A percentile compares a stretch with the other conserved stretches of the same genome.
phyloP scores from a whole-genome alignment of 495 filamentous ascomycete genomes.

The Penicillium arizonense region DNA sequence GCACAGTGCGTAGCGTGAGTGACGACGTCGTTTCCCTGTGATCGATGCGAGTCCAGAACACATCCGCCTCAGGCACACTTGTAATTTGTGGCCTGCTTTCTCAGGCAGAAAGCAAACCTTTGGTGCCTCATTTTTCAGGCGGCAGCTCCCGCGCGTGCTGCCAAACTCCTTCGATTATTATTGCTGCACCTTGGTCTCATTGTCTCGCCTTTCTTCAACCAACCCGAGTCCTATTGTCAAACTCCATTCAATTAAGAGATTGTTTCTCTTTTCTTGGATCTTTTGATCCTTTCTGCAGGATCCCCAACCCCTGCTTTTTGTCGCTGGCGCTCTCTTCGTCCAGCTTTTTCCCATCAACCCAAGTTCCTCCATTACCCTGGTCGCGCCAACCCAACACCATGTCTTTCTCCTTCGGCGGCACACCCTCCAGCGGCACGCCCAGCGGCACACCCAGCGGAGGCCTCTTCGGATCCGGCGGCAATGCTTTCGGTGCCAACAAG shows the following conservation, averaged over 20 bases:
- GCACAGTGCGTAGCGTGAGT: constrained; percentile 23
- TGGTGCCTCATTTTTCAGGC: constrained; percentile 7
- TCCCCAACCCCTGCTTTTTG: constrained; percentile 8
- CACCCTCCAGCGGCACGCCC: constrained; percentile 34
- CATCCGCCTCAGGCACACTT: constrained; percentile 28
- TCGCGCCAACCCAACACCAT: constrained; percentile 24
- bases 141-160: constrained; percentile 13
- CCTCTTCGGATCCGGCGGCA: constrained; percentile 41
- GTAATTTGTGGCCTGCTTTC: constrained; percentile 5
- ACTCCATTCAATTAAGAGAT: constrained; percentile 5
- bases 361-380: constrained; percentile 17
- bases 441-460: constrained; percentile 31
- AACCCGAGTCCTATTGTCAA: constrained; percentile 7
- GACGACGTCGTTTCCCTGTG: constrained; percentile 32
- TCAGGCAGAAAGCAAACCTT: not conserved
- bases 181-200: constrained; percentile 14
- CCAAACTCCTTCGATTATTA: constrained; percentile 29
- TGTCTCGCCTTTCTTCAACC: constrained; percentile 4
- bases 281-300: constrained; percentile 17
- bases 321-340: constrained; percentile 17
- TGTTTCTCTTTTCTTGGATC: constrained; percentile 2
- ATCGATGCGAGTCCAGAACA: constrained; percentile 41
- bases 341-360: constrained; percentile 18
- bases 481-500: constrained; percentile 32
- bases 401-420: constrained; percentile 37